These are phyloP conservation scores for Parietaria judaica DNA, from an alignment of 306 rosid species.

Conservation along the genomic window DNA sequence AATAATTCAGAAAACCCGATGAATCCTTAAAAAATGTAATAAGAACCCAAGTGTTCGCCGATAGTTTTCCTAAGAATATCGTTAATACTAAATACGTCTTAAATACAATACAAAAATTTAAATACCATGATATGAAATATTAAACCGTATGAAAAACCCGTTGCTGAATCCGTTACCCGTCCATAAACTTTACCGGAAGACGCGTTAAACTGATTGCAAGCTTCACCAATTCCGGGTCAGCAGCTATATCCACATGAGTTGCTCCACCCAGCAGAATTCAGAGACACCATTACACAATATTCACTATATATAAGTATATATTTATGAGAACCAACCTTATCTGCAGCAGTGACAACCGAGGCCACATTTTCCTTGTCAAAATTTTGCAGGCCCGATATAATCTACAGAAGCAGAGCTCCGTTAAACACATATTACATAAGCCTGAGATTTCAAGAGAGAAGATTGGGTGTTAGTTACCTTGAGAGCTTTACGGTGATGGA, in stretches of 20 bases:
- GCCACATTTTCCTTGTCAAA: slow-evolving; percentile 71
- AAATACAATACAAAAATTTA: too few relatives aligned
- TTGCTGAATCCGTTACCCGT: too few relatives aligned
- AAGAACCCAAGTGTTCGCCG: too few relatives aligned
- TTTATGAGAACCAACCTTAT: slow-evolving; percentile 45
- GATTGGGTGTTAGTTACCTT: slow-evolving; percentile 40
- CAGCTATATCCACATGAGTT: slow-evolving; percentile 95
- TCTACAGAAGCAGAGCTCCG: slow-evolving; percentile 33
- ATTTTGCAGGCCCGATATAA: slow-evolving; percentile 87
- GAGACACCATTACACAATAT: not conserved
- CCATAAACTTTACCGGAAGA: slow-evolving; percentile 47
- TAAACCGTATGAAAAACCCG: too few relatives aligned
- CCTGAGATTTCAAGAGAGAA: not conserved
- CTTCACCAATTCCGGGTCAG: slow-evolving; percentile 87
- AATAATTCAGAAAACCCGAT: too few relatives aligned
- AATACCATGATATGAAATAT: too few relatives aligned
- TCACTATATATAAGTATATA: not conserved
- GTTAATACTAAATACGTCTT: too few relatives aligned
- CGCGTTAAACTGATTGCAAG: slow-evolving; percentile 76
- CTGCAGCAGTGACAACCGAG: slow-evolving; percentile 77
- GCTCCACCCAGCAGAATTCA: slow-evolving; percentile 64
- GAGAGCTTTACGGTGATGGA: slow-evolving; percentile 62
- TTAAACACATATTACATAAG: not conserved
- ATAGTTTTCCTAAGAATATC: too few relatives aligned
- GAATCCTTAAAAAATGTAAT: too few relatives aligned